Conservation (phyloP, 495 filamentous ascomycete species). For the Baudoinia panamericana region DNA sequence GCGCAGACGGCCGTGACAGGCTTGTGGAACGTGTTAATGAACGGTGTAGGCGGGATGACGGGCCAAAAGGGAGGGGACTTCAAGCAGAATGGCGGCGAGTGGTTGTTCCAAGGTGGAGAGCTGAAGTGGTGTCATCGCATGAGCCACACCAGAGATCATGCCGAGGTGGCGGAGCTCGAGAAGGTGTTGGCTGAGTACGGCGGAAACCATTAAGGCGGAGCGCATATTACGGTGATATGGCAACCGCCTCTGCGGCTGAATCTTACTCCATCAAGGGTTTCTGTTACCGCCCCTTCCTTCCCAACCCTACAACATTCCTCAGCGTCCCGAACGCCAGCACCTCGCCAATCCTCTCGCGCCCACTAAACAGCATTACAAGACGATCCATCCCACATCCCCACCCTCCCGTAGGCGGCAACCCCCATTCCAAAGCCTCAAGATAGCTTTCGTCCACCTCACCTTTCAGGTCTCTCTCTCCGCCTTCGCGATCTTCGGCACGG, state of each 20-base stretch:
- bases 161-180: slow-evolving; percentile 50
- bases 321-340: slow-evolving; percentile 79
- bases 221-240: too few relatives aligned
- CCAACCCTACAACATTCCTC: slow-evolving; percentile 46
- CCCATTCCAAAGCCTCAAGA: slow-evolving; percentile 68
- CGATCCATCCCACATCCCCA: slow-evolving; percentile 93
- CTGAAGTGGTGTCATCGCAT: slow-evolving; percentile 73
- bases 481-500: slow-evolving; percentile 13
- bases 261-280: too few relatives aligned
- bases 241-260: too few relatives aligned
- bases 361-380: slow-evolving; percentile 75
- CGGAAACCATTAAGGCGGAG: too few relatives aligned
- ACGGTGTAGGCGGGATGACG: slow-evolving; percentile 41
- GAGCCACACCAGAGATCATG: slow-evolving; percentile 65
- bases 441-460: slow-evolving; percentile 66
- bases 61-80: slow-evolving; percentile 51
- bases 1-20: slow-evolving; percentile 19
- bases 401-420: slow-evolving; percentile 82
- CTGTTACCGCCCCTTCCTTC: background rate
- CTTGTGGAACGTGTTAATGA: slow-evolving; percentile 45
- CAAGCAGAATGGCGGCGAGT: slow-evolving; percentile 69
- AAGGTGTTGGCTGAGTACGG: slow-evolving; percentile 47
- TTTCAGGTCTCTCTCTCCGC: slow-evolving; percentile 19
- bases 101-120: slow-evolving; percentile 57
- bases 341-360: slow-evolving; percentile 61